Conservation (phyloP, 2,329 filamentous ascomycete genomes). For the Aspergillus luchuensis region DNA sequence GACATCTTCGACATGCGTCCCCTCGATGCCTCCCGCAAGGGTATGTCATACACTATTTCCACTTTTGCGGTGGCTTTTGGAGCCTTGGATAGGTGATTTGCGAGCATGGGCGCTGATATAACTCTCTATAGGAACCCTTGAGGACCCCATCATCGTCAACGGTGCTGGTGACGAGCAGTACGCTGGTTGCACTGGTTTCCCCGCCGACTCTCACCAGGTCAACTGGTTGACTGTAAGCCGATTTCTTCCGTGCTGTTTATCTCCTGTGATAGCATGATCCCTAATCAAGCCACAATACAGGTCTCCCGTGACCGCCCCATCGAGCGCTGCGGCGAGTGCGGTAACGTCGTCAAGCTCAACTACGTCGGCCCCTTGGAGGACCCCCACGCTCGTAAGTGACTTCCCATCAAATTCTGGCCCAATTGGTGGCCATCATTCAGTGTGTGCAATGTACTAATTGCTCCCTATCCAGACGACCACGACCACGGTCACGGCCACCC, state of each 20-base stretch:
- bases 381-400: constrained; percentile 56
- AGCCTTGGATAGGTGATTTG: neutral
- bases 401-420: neutral
- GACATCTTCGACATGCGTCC: constrained; percentile 99
- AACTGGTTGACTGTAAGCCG: constrained; percentile 82
- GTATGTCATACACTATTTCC: constrained; percentile 51
- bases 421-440: neutral
- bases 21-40: constrained; percentile 84
- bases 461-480: constrained; percentile 41
- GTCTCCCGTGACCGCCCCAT: constrained; percentile 85
- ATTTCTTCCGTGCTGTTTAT: neutral
- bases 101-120: neutral
- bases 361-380: constrained; percentile 85
- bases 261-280: constrained; percentile 20
- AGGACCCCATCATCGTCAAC: constrained; percentile 87
- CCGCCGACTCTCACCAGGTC: constrained; percentile 86
- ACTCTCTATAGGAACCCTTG: constrained; percentile 68
- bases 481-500: constrained; percentile 43
- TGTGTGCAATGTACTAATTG: constrained; percentile 14
- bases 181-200: constrained; percentile 90
- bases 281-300: constrained; percentile 45
- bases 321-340: constrained; percentile 96
- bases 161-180: constrained; percentile 96
- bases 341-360: constrained; percentile 96
- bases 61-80: neutral